Percentiles rank a stretch among this genome's conserved stretches.
phyloP scores from a whole-genome alignment of 2,329 filamentous ascomycete genomes.

The Botrytis pseudocinerea region DNA sequence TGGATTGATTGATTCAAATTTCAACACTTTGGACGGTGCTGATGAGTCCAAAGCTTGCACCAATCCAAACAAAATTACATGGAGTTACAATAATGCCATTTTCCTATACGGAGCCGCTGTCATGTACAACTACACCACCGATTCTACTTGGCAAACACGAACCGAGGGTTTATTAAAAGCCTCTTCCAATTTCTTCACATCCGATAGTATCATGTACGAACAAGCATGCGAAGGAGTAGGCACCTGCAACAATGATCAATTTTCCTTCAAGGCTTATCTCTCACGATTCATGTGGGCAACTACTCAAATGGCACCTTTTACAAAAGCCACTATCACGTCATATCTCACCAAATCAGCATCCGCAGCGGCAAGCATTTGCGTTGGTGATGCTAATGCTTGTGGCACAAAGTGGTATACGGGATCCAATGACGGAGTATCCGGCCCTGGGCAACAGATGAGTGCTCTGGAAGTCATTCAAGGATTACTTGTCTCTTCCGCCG shows the following conservation, averaged over 20 bases:
- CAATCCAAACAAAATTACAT: constrained; percentile 54
- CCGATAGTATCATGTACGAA: constrained; percentile 64
- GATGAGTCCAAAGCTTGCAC: constrained; percentile 53
- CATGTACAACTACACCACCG: constrained; percentile 60
- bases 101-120: constrained; percentile 65
- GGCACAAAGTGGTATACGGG: constrained; percentile 61
- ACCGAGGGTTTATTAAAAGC: constrained; percentile 54
- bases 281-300: constrained; percentile 64
- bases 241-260: constrained; percentile 63
- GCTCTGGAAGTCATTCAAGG: constrained; percentile 65
- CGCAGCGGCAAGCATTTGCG: constrained; percentile 59
- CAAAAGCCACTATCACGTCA: constrained; percentile 49
- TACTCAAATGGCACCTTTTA: constrained; percentile 56
- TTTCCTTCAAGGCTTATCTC: constrained; percentile 68
- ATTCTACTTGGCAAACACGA: constrained; percentile 55
- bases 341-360: constrained; percentile 54
- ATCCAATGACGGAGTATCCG: constrained; percentile 55
- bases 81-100: constrained; percentile 66
- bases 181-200: constrained; percentile 54
- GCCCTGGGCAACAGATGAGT: constrained; percentile 65
- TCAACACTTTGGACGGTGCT: constrained; percentile 56
- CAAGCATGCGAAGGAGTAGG: constrained; percentile 61
- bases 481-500: constrained; percentile 49
- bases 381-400: constrained; percentile 56
- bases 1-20: constrained; percentile 55